A percentile compares a stretch with the other conserved stretches of the same genome.
Conservation (phyloP, 768 basidiomycete species). For the Ramaria rubella region DNA sequence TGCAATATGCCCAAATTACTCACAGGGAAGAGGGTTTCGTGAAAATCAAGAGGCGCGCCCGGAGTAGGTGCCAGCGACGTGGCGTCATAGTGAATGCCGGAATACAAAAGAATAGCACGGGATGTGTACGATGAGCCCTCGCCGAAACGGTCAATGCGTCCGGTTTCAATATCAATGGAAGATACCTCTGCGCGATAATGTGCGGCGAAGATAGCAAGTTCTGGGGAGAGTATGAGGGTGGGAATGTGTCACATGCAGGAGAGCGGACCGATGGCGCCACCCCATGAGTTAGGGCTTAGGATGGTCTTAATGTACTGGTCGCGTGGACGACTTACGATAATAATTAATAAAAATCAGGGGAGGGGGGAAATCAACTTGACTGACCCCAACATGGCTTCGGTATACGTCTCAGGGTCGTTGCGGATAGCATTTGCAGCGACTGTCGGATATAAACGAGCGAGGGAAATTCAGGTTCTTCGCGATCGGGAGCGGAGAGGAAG, state of each 20-base stretch:
- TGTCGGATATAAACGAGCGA: constrained; percentile 23
- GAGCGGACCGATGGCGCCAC: constrained; percentile 81
- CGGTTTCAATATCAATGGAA: constrained; percentile 88
- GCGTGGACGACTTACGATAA: constrained; percentile 51
- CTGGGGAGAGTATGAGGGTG: constrained; percentile 14
- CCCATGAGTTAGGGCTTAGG: constrained; percentile 76
- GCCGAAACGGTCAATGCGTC: constrained; percentile 77
- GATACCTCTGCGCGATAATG: constrained; percentile 84
- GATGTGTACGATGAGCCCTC: constrained; percentile 31
- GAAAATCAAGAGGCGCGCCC: constrained; percentile 79
- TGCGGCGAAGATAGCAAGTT: constrained; percentile 71
- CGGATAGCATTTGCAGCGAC: constrained; percentile 82
- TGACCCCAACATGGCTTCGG: constrained; percentile 88
- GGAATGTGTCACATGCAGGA: neutral
- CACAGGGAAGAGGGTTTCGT: constrained; percentile 76
- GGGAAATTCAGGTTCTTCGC: constrained; percentile 2
- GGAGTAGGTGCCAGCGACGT: constrained; percentile 72
- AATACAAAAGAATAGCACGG: constrained; percentile 80
- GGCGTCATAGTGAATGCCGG: constrained; percentile 96
- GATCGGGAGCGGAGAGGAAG: neutral
- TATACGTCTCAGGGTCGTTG: constrained; percentile 63
- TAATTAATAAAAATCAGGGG: constrained; percentile 20
- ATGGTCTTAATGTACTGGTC: constrained; percentile 79
- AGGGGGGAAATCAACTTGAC: too few relatives aligned
- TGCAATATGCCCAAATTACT: constrained; percentile 46